These are phyloP conservation scores for Bipolaris cookei DNA, from an alignment of 2,329 filamentous ascomycete species.

Conservation along the genomic window DNA sequence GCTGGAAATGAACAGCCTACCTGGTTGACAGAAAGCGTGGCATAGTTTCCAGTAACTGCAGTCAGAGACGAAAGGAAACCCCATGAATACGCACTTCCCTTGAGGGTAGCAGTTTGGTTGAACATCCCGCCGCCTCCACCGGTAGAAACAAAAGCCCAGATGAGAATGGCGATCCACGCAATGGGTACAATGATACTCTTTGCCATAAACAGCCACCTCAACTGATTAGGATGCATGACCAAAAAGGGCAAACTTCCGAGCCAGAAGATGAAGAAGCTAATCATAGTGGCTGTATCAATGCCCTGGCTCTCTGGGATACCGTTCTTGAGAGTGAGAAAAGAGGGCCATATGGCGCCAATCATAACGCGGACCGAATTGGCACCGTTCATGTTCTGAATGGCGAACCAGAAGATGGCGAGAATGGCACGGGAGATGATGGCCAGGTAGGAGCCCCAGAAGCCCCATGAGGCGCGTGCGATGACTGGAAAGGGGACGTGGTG, in stretches of 20 bases:
- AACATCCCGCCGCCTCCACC: conserved; percentile 60
- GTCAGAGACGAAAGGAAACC: conserved; percentile 59
- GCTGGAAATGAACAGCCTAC: conserved; percentile 20
- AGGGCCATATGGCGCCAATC: conserved; percentile 64
- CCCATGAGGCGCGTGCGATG: conserved; percentile 61
- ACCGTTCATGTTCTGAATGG: conserved; percentile 70
- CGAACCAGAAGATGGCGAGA: conserved; percentile 67
- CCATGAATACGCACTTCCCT: conserved; percentile 61
- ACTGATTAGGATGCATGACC: conserved; percentile 61
- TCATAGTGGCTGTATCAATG: conserved; percentile 63
- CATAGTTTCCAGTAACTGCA: conserved; percentile 58
- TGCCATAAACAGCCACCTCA: conserved; percentile 61
- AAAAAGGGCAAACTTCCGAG: conserved; percentile 61
- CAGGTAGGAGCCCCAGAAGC: conserved; percentile 64
- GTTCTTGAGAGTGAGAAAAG: conserved; percentile 61
- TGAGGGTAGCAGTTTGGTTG: conserved; percentile 53
- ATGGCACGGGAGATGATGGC: conserved; percentile 61
- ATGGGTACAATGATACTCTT: conserved; percentile 59
- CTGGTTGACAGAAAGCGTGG: conserved; percentile 60
- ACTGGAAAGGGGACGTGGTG: conserved; percentile 64
- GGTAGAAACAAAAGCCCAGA: conserved; percentile 65
- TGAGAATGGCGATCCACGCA: conserved; percentile 67
- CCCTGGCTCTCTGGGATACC: conserved; percentile 58
- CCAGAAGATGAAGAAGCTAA: conserved; percentile 66
- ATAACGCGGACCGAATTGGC: conserved; percentile 61